Conservation (phyloP, 2,329 filamentous ascomycete species). For the Neofusicoccum parvum region DNA sequence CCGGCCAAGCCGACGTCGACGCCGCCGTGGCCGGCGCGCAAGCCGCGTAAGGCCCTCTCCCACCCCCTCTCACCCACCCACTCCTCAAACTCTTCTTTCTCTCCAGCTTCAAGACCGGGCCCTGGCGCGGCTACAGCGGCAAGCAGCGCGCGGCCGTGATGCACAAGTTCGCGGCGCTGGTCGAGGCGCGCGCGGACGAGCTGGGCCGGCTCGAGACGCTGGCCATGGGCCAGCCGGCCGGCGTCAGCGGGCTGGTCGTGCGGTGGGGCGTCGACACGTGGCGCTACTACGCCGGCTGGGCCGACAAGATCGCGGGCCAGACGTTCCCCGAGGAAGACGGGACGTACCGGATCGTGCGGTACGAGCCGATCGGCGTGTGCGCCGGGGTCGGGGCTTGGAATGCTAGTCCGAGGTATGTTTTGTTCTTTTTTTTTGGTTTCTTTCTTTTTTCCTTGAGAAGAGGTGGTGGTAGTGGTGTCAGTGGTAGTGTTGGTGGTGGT, state of each 20-base stretch:
- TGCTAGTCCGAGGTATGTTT: background rate
- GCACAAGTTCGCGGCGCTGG: constrained; percentile 27
- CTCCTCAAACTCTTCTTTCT: too few relatives aligned
- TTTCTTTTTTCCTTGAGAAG: too few relatives aligned
- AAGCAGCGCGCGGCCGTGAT: constrained; percentile 30
- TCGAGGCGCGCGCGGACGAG: constrained; percentile 24
- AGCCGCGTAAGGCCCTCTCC: constrained; percentile 24
- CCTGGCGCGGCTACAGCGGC: constrained; percentile 27
- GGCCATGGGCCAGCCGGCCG: constrained; percentile 28
- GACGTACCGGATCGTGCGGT: constrained; percentile 31
- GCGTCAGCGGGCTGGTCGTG: constrained; percentile 11
- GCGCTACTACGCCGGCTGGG: constrained; percentile 30
- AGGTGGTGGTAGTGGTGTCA: too few relatives aligned
- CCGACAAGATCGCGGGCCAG: constrained; percentile 38
- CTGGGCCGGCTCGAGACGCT: constrained; percentile 25
- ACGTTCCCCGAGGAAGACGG: constrained; percentile 31
- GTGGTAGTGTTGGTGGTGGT: too few relatives aligned
- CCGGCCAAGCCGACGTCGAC: constrained; percentile 32
- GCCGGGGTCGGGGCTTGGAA: constrained; percentile 36
- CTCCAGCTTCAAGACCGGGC: constrained; percentile 2
- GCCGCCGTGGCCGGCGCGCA: constrained; percentile 31
- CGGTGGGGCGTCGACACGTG: background rate
- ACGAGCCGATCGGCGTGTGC: constrained; percentile 35
- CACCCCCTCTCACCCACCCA: background rate
- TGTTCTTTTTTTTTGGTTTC: too few relatives aligned